Base-by-base conservation (phyloP, 768 basidiomycete genomes). In the Amanita fuliginea region DNA sequence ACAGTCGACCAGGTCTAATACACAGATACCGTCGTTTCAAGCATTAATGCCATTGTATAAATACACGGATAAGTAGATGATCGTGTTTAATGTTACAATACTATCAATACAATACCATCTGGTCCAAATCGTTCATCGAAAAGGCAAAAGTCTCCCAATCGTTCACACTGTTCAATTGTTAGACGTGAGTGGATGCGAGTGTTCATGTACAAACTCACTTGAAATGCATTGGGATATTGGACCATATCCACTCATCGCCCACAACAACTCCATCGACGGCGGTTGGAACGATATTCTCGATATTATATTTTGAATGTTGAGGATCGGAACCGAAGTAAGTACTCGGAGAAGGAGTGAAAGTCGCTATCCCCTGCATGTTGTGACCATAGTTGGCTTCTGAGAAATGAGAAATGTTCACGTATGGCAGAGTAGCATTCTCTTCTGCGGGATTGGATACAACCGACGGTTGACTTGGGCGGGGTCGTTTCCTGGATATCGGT, bases 201-300 rank as follows among this genome's bases (percentile, higher is more conserved):
- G 34, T 13, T 33, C 22, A 14, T 28, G 16, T 11, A 47, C 32
- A 18, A 19, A 62, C 73, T 57, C 53, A 77, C 78, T 73, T 73
- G 53, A 77, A 78, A 11, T 71, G 67, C 34, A 67, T 64, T 7
- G 78, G 78, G 32, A 75, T 73, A 52, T 67, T 67, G 7, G 73
- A 74, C 78, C 78, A 81, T 67, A 80, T 72, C 9, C 68, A 65
- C 41, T 67, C 60, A 46, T 73, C 64, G 45, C 61, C 54, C 11
- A 33, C 6, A 19, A 14, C 24, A 16, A 16, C 19, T 18, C 19
- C 44, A 6, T 32, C 30, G 19, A 46, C 21, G 9, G 33, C 30
- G 3, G 34, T 19, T 14, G 44, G 44, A 7, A 46, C 33, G 21
- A 33, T 21, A 46, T n/a, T 46, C 14, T 19, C 44, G 7, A 33